Base-by-base conservation (phyloP, 495 filamentous ascomycete genomes). In the Talaromyces adpressus region DNA sequence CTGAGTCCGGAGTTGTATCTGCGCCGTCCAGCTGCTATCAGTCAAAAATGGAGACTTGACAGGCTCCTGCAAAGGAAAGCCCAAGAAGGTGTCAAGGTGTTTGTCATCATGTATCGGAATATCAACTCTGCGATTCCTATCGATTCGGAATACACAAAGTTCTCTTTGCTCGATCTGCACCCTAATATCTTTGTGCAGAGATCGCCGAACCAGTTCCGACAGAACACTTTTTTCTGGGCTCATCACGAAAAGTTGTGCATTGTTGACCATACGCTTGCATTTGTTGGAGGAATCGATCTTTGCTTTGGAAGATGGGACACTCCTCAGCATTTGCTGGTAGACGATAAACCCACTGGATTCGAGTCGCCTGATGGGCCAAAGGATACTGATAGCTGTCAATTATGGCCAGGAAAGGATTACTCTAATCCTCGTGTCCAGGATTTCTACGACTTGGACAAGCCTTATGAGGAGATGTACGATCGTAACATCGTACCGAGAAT, bases 141-240 rank as follows among this genome's bases (percentile, higher is more conserved):
- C 69, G 95, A 98, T 72, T 97, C 92, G n/a, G 91, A 96, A 68
- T 97, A 98, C 72, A 95, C 95, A 22, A 99, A 99, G 68, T 97
- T 95, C 77, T 96, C 93, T 3, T 85, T 99, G 47, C 87, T 99
- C 22, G 95, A 98, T 67, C 82, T 99, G 12, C 93, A 97, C 69
- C 92, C 92, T 8, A 99, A 99, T 69, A 84, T 99, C 64, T 95
- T 96, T 69, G 92, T 99, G 8, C 91, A 98, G 68, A 83, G 94
- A 67, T 97, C 92, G 2, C 94, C 94, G 1, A 97, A 99, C 67
- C 94, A 99, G 72, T 92, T 97, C 73, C 88, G 94, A 63, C 96
- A 99, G 77, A 96, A 96, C 64, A 96, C 95, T n/a, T 99, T 99
- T 77, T 99, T 98, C 79, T 99, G 94, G 84, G 94, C 94, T 25